Base-by-base conservation (phyloP, 768 basidiomycete genomes). In the Leccinum boreale region DNA sequence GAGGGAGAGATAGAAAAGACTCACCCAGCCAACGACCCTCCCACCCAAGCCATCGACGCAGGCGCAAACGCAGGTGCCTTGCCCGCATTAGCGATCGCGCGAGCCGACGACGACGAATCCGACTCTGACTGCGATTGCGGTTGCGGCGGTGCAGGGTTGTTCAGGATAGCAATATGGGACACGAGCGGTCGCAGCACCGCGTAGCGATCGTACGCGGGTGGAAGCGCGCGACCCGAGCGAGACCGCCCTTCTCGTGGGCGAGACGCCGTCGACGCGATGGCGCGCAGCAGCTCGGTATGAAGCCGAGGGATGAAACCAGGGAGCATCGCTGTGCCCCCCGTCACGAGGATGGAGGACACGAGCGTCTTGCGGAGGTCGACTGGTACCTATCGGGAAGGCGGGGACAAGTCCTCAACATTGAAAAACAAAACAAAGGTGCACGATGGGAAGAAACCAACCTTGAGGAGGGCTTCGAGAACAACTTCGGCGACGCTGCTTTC, bases 241-340 rank as follows among this genome's bases (percentile, higher is more conserved):
- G 70, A 69, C 10, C 75, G 70, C 5, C 56, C 58, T 1, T 75
- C 73, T 24, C 73, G 74, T 3, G 75, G 55, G 2, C 73, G 65
- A 6, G 71, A 35, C 12, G 70, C 56, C 3, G 79, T 74, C 3
- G 79, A 70, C 5, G 77, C 74, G 24, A 94, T 78, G 7, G 81
- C 80, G 3, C 83, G 83, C 14, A 93, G 63, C 28, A 98, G 79
- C 67, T 95, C 89, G 1, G 79, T 73, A 29, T 92, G 88, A n/a
- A 98, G 79, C 7, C 97, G 86, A 5, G 90, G 86, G 46, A 96
- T 91, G 73, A 98, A 96, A 0, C 94, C 94, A 1, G 95, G 93
- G 9, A 98, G 74, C 86, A 92, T 92, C 4, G 90, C 80, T 1
- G 92, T 94, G 0, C 97, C 97, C 6, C 97, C 97, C 1, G 83